These are phyloP conservation scores for Clavispora asparagi DNA, from an alignment of 805 yeast genomes.

Conservation along the genomic window DNA sequence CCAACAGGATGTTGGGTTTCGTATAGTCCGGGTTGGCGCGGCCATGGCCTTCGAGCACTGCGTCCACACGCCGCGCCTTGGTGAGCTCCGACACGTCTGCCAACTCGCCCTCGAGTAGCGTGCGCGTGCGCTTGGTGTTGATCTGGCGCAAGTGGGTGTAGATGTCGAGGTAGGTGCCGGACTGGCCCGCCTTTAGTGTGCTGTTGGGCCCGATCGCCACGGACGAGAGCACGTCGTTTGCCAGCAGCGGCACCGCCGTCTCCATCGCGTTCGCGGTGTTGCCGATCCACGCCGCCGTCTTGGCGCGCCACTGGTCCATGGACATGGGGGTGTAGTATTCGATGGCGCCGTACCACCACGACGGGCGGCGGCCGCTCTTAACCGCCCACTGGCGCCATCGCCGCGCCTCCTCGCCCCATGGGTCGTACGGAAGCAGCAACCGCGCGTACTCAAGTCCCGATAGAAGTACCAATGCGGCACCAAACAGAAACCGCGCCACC, in stretches of 20 bases:
- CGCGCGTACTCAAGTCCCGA: constrained; percentile 55
- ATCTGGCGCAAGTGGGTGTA: constrained; percentile 21
- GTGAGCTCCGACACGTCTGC: constrained; percentile 31
- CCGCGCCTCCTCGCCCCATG: constrained; percentile 69
- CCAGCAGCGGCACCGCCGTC: not conserved
- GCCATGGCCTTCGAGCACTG: constrained; percentile 28
- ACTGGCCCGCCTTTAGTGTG: constrained; percentile 10
- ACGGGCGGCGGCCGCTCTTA: constrained; percentile 43
- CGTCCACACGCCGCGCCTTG: constrained; percentile 31
- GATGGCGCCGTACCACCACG: constrained; percentile 66
- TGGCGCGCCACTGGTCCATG: constrained; percentile 28
- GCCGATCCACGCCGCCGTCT: constrained; percentile 16
- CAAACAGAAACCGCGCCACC: constrained; percentile 6
- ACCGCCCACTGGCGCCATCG: constrained; percentile 47
- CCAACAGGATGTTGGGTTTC: constrained; percentile 35
- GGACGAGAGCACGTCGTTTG: constrained; percentile 4
- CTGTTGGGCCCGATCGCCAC: constrained; percentile 13
- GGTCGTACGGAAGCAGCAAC: constrained; percentile 46
- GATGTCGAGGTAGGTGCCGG: constrained; percentile 19
- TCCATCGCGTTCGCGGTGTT: constrained; percentile 10
- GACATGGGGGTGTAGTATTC: constrained; percentile 50
- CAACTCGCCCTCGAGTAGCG: constrained; percentile 23
- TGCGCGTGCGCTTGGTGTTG: constrained; percentile 17
- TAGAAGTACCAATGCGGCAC: constrained; percentile 41
- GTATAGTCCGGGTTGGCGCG: constrained; percentile 23